Evolutionary conservation across 2,329 filamentous ascomycete species (phyloP).

Genomic region (Pseudomassariella vexata): DNA sequence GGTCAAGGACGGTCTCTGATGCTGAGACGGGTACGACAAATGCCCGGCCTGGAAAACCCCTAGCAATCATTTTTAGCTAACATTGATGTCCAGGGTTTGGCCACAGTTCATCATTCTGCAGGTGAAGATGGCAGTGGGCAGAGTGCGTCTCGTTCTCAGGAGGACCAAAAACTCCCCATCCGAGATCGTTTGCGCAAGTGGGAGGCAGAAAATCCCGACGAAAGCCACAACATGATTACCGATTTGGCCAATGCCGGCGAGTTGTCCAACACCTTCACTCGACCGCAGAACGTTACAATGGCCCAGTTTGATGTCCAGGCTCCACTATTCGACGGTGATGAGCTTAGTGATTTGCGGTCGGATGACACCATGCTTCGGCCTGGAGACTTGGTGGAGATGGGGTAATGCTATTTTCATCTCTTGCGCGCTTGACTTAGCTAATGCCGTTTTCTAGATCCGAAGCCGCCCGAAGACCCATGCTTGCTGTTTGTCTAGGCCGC

Average conservation of each 20-base stretch:
- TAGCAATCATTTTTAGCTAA: slow-evolving; percentile 9
- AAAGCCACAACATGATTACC: slow-evolving; percentile 13
- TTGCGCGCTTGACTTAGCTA: neutral
- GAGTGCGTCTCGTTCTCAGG: neutral
- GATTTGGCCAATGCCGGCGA: slow-evolving; percentile 23
- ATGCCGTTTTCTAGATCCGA: slow-evolving; percentile 17
- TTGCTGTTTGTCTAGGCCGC: slow-evolving; percentile 48
- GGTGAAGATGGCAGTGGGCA: slow-evolving; percentile 3
- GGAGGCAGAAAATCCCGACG: slow-evolving; percentile 28
- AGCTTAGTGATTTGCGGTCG: slow-evolving; percentile 28
- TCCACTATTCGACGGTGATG: slow-evolving; percentile 29
- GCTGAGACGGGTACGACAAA: neutral
- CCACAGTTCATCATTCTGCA: slow-evolving; percentile 18
- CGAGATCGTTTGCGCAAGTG: slow-evolving; percentile 36
- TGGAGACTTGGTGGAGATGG: slow-evolving; percentile 48
- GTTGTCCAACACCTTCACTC: slow-evolving; percentile 29
- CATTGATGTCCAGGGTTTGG: slow-evolving; percentile 15
- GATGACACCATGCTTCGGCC: slow-evolving; percentile 25
- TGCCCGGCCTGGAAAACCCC: neutral
- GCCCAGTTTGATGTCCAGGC: slow-evolving; percentile 21
- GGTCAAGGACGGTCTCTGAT: neutral
- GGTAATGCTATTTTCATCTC: slow-evolving; percentile 17
- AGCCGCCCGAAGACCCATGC: slow-evolving; percentile 37
- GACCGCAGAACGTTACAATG: slow-evolving; percentile 24
- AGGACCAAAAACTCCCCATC: slow-evolving; percentile 19